Evolutionary conservation across 2,329 filamentous ascomycete species (phyloP).

Genomic region (Pseudogymnoascus sp.): DNA sequence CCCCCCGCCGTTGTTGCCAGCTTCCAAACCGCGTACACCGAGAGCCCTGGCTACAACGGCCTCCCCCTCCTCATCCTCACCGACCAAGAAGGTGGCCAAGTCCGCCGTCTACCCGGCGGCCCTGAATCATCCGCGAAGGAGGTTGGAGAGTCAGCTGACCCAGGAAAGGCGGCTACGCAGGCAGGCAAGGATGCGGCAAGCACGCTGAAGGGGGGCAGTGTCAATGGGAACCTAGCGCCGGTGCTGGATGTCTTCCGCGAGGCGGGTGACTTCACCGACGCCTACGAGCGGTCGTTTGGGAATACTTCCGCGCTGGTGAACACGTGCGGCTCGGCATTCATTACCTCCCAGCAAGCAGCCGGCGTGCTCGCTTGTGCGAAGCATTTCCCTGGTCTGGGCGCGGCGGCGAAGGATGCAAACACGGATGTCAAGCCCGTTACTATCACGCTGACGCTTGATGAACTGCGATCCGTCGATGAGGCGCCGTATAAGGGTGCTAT

Average conservation of each 20-base stretch:
- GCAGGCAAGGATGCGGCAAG: constrained; percentile 21
- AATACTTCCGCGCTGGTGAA: constrained; percentile 21
- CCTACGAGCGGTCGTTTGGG: constrained; percentile 23
- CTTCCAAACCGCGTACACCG: constrained; percentile 22
- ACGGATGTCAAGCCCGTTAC: constrained; percentile 26
- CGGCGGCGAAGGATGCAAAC: constrained; percentile 20
- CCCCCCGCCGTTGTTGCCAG: constrained; percentile 15
- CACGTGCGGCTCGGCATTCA: constrained; percentile 20
- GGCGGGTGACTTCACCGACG: constrained; percentile 15
- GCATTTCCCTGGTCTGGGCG: constrained; percentile 28
- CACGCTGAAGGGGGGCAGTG: constrained; percentile 16
- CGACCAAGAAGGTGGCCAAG: constrained; percentile 29
- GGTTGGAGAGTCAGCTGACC: constrained; percentile 20
- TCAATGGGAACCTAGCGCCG: constrained; percentile 15
- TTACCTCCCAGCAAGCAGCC: constrained; percentile 19
- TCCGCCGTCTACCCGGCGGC: constrained; percentile 24
- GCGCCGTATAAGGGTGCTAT: constrained; percentile 23
- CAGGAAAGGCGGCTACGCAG: constrained; percentile 17
- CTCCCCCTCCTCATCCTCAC: constrained; percentile 27
- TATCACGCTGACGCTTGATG: constrained; percentile 19
- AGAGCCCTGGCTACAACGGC: constrained; percentile 19
- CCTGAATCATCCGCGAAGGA: constrained; percentile 22
- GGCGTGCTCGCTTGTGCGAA: constrained; percentile 25
- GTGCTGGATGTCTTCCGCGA: background rate
- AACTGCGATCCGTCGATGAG: constrained; percentile 23